Evolutionary conservation across 805 yeast genomes (phyloP).

Genomic region (Candida loeiensis): DNA sequence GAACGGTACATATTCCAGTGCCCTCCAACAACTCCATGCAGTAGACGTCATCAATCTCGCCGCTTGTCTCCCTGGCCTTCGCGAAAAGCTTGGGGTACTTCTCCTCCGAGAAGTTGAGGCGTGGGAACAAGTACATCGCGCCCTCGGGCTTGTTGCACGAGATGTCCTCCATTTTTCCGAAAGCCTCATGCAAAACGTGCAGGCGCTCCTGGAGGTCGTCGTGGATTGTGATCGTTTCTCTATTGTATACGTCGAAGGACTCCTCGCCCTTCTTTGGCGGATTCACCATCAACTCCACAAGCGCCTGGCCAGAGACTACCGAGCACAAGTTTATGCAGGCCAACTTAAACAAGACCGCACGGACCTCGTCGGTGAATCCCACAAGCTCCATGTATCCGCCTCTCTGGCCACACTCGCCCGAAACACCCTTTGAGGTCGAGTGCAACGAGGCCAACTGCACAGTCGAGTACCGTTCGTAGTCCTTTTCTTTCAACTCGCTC

Average conservation of each 20-base stretch:
- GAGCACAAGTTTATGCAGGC: conserved; percentile 92
- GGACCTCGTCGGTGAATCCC: conserved; percentile 71
- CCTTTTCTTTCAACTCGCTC: conserved; percentile 52
- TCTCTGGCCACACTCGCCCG: conserved; percentile 99
- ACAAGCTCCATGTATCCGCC: conserved; percentile 97
- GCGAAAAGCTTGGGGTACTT: conserved; percentile 52
- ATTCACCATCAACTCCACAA: conserved; percentile 87
- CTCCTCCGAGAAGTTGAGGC: conserved; percentile 51
- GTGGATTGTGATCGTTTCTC: conserved; percentile 63
- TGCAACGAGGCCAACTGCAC: conserved; percentile 92
- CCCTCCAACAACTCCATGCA: conserved; percentile 76
- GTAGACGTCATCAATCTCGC: conserved; percentile 82
- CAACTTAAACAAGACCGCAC: conserved; percentile 71
- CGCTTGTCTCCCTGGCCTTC: conserved; percentile 53
- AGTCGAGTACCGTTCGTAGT: conserved; percentile 55
- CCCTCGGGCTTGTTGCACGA: conserved; percentile 89
- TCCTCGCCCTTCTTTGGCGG: conserved; percentile 82
- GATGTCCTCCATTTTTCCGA: conserved; percentile 74
- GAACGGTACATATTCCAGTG: conserved; percentile 96
- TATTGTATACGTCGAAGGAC: conserved; percentile 62
- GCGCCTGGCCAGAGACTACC: conserved; percentile 90
- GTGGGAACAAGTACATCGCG: conserved; percentile 96
- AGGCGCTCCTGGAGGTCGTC: conserved; percentile 64
- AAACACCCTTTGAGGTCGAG: conserved; percentile 96
- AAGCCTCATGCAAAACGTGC: conserved; percentile 60